These are phyloP conservation scores for Aspergillus ellipticus DNA, from an alignment of 495 filamentous ascomycete genomes.

Conservation along the genomic window DNA sequence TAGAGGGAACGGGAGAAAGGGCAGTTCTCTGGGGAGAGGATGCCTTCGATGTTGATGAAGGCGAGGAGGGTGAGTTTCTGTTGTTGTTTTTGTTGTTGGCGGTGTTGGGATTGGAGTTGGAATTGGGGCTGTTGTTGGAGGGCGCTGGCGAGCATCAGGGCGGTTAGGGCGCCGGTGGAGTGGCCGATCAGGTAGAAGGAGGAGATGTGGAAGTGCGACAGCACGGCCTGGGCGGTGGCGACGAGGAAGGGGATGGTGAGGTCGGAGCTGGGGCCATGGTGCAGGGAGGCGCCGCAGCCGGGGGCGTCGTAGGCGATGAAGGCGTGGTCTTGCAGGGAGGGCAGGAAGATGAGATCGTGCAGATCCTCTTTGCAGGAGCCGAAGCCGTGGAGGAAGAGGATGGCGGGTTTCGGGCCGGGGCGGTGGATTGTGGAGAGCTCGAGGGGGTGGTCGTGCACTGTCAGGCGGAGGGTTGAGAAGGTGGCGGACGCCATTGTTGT, in stretches of 20 bases:
- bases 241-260: not conserved
- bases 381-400: constrained; percentile 29
- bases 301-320: constrained; percentile 16
- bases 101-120: not conserved
- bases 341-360: constrained; percentile 20
- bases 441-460: constrained; percentile 3
- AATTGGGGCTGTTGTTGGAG: not conserved
- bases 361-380: constrained; percentile 33
- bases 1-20: not conserved
- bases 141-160: not conserved
- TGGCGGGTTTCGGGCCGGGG: constrained; percentile 14
- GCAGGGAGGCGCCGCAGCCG: not conserved
- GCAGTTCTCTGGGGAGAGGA: not conserved
- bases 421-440: constrained; percentile 21
- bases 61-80: not conserved
- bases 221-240: not conserved
- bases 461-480: not conserved
- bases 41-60: constrained; percentile 1
- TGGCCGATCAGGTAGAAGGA: not conserved
- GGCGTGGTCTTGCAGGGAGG: constrained; percentile 15
- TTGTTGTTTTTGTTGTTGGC: not conserved
- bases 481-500: not conserved
- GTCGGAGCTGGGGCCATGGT: not conserved
- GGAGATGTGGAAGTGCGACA: not conserved
- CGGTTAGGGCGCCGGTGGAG: not conserved